These are phyloP conservation scores for Excoecaria cochinchinensis DNA, from an alignment of 345 rosid genomes.

Conservation along the genomic window DNA sequence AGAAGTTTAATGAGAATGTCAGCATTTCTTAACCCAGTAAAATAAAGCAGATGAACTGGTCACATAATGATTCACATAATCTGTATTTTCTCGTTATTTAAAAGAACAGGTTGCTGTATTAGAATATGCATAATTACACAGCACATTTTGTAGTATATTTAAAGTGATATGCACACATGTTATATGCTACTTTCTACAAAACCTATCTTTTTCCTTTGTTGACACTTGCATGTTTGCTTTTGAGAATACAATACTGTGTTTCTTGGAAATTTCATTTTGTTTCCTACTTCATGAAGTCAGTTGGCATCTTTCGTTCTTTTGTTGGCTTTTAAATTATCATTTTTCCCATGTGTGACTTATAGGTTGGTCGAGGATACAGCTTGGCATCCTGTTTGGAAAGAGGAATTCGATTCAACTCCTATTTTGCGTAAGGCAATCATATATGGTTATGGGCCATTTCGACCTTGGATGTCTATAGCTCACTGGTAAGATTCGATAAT, in stretches of 20 bases:
- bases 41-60: background rate
- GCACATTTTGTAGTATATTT: background rate
- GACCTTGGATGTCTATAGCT: slow-evolving; percentile 97
- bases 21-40: background rate
- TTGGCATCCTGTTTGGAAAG: slow-evolving; percentile 81
- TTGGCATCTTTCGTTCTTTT: background rate
- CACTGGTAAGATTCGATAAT: slow-evolving; percentile 58
- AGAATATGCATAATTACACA: background rate
- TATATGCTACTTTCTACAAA: background rate
- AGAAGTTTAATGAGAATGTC: background rate
- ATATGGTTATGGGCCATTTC: slow-evolving; percentile 81
- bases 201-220: background rate
- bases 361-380: slow-evolving; percentile 93
- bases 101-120: background rate
- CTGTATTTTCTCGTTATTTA: background rate
- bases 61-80: background rate
- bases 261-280: background rate
- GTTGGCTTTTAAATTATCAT: slow-evolving; percentile 6
- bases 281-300: slow-evolving; percentile 11
- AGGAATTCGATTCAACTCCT: slow-evolving; percentile 68
- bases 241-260: background rate
- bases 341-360: slow-evolving; percentile 14
- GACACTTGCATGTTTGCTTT: no score
- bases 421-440: slow-evolving; percentile 65
- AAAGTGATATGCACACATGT: background rate